These are phyloP conservation scores for Gloeopeniophorella convolvens DNA, from an alignment of 768 basidiomycete species.

Conservation along the genomic window DNA sequence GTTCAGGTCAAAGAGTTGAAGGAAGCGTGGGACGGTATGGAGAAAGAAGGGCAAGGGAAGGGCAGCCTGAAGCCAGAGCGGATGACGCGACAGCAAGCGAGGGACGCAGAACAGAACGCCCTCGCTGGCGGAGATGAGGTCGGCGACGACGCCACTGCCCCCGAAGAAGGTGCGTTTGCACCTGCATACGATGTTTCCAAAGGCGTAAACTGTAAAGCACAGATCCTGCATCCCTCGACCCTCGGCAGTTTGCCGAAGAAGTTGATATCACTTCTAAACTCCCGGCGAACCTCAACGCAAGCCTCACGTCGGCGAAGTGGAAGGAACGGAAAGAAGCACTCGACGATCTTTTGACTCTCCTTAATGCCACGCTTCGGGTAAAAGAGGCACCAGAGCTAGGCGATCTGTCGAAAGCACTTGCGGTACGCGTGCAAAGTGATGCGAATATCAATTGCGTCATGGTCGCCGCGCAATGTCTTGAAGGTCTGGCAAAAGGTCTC, in stretches of 20 bases:
- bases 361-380: slow-evolving; percentile 68
- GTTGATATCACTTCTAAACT: slow-evolving; percentile 73
- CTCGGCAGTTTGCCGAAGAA: slow-evolving; percentile 71
- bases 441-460: slow-evolving; percentile 96
- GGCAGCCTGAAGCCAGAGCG: slow-evolving; percentile 76
- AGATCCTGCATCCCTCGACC: slow-evolving; percentile 62
- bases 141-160: slow-evolving; percentile 29
- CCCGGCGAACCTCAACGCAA: slow-evolving; percentile 64
- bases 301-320: slow-evolving; percentile 91
- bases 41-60: slow-evolving; percentile 79
- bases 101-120: slow-evolving; percentile 53
- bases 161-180: slow-evolving; percentile 39
- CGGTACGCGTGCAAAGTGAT: slow-evolving; percentile 76
- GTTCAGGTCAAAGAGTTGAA: slow-evolving; percentile 95
- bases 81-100: slow-evolving; percentile 66
- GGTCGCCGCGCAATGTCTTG: slow-evolving; percentile 77
- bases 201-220: slow-evolving; percentile 12
- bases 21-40: slow-evolving; percentile 80
- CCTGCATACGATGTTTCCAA: slow-evolving; percentile 2
- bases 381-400: slow-evolving; percentile 73
- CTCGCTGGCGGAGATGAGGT: slow-evolving; percentile 33
- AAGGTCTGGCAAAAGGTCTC: slow-evolving; percentile 79
- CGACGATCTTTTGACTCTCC: slow-evolving; percentile 68
- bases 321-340: slow-evolving; percentile 93
- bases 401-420: slow-evolving; percentile 71